Evolutionary conservation across 192 early-diverging fungal species (phyloP).

Genomic region (Radiomyces spectabilis): DNA sequence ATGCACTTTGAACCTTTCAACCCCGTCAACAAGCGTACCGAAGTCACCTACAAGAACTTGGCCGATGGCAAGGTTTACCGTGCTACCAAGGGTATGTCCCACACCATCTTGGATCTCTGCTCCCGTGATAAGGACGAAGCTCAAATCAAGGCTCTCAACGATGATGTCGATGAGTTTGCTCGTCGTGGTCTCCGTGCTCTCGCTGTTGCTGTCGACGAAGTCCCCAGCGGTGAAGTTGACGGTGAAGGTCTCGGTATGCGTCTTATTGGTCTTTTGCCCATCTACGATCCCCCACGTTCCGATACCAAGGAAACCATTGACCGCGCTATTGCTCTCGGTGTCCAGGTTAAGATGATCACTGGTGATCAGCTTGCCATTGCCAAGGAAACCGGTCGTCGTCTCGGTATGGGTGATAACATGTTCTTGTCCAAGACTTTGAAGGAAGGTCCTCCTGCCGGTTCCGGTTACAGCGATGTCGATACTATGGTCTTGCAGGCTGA

Average conservation of each 20-base stretch:
- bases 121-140: conserved; percentile 58
- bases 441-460: conserved; percentile 52
- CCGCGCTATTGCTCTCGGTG: conserved; percentile 61
- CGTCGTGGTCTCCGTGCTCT: conserved; percentile 66
- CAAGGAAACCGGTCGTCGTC: conserved; percentile 65
- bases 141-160: conserved; percentile 35
- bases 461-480: conserved; percentile 47
- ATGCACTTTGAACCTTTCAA: conserved; percentile 70
- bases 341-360: conserved; percentile 92
- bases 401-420: conserved; percentile 69
- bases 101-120: conserved; percentile 64
- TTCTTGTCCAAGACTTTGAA: conserved; percentile 57
- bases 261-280: conserved; percentile 63
- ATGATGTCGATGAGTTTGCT: conserved; percentile 62
- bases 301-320: conserved; percentile 78
- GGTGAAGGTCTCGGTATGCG: conserved; percentile 60
- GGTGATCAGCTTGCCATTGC: conserved; percentile 77
- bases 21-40: conserved; percentile 72
- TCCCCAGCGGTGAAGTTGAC: conserved; percentile 50
- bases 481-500: conserved; percentile 55
- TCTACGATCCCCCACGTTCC: conserved; percentile 73
- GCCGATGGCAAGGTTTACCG: conserved; percentile 56
- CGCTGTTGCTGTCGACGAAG: conserved; percentile 63
- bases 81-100: conserved; percentile 72
- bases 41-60: conserved; percentile 56